Evolutionary conservation across 441 rosid species (phyloP).

Genomic region (Jatropha multifida): DNA sequence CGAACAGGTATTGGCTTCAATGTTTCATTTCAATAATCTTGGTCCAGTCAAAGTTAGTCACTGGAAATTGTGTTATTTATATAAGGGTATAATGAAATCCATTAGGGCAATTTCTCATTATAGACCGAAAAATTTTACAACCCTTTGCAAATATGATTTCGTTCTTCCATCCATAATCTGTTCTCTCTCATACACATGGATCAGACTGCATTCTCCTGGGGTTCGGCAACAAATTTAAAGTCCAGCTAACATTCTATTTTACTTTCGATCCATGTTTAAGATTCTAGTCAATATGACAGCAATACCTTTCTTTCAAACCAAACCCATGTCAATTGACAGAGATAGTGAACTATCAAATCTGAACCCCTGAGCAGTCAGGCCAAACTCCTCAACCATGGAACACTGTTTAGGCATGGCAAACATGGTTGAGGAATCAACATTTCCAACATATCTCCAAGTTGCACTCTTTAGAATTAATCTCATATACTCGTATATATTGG

Average conservation of each 20-base stretch:
- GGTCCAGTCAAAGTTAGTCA: background rate
- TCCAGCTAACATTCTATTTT: background rate
- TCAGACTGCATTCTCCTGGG: conserved; percentile 1
- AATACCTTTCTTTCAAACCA: background rate
- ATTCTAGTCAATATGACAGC: background rate
- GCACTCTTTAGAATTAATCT: background rate
- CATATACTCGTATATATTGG: background rate
- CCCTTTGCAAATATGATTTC: background rate
- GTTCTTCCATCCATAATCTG: no score
- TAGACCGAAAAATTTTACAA: background rate
- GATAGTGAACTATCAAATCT: background rate
- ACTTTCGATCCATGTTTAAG: conserved; percentile 1
- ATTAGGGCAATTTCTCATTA: background rate
- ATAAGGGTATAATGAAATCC: background rate
- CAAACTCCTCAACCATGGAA: background rate
- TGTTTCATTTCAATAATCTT: background rate
- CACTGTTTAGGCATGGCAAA: conserved; percentile 3
- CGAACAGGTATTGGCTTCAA: background rate
- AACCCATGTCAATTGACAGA: background rate
- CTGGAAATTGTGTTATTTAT: background rate
- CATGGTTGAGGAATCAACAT: conserved; percentile 6
- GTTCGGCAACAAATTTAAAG: background rate
- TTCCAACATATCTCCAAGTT: background rate
- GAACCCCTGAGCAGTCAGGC: no score
- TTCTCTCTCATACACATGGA: background rate